Evolutionary conservation across 495 filamentous ascomycete species (phyloP).

Genomic region (Patellaria atrata): DNA sequence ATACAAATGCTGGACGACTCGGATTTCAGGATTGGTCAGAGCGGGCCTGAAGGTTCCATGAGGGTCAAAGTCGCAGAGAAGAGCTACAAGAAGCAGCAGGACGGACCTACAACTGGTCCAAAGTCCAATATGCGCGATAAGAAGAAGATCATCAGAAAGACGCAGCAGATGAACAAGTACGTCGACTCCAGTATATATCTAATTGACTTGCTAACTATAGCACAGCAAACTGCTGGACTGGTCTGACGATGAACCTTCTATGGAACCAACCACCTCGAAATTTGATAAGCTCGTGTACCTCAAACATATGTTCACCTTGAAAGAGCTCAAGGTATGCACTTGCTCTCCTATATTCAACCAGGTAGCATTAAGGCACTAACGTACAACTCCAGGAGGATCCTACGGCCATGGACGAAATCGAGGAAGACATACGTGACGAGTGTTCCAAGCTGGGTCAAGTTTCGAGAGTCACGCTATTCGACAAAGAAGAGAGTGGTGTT

Average conservation of each 20-base stretch:
- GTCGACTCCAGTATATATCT: conserved; percentile 5
- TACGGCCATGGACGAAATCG: conserved; percentile 72
- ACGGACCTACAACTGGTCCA: conserved; percentile 24
- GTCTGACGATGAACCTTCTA: conserved; percentile 71
- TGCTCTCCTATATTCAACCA: not conserved
- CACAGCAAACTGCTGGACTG: conserved; percentile 78
- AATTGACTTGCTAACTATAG: not conserved
- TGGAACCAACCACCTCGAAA: conserved; percentile 40
- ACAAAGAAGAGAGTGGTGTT: conserved; percentile 75
- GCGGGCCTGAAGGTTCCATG: conserved; percentile 47
- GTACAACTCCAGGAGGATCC: conserved; percentile 52
- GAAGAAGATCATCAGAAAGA: conserved; percentile 76
- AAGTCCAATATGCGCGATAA: conserved; percentile 52
- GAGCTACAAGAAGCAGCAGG: conserved; percentile 57
- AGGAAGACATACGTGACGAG: conserved; percentile 84
- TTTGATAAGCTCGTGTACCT: conserved; percentile 75
- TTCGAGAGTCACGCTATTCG: conserved; percentile 81
- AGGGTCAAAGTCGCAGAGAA: conserved; percentile 71
- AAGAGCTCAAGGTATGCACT: conserved; percentile 50
- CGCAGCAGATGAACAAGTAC: conserved; percentile 64
- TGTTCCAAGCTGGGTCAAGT: conserved; percentile 76
- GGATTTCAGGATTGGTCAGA: conserved; percentile 54
- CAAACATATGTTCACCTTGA: conserved; percentile 86
- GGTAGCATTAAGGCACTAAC: not conserved
- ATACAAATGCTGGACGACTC: conserved; percentile 87